phyloP scores from a whole-genome alignment of 1,139 yeast species.

The Kodamaea plutei region DNA sequence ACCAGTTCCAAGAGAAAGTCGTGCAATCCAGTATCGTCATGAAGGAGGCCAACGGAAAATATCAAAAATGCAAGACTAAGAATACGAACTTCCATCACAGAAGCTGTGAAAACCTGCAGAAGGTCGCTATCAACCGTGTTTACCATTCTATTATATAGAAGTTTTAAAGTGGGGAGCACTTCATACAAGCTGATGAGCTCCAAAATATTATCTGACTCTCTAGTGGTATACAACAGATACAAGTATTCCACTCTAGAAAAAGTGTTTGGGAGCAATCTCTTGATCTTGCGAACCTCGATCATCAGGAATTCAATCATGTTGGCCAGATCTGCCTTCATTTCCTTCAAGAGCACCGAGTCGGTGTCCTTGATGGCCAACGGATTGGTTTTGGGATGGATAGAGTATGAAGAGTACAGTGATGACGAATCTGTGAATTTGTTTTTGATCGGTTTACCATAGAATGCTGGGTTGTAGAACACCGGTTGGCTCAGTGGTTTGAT shows the following conservation, averaged over 20 bases:
- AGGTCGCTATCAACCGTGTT: constrained; percentile 9
- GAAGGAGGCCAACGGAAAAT: constrained; percentile 22
- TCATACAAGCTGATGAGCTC: constrained; percentile 7
- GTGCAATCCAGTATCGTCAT: constrained; percentile 9
- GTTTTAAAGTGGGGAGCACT: constrained; percentile 5
- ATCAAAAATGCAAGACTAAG: constrained; percentile 18
- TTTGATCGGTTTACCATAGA: constrained; percentile 1
- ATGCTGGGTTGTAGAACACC: constrained; percentile 1
- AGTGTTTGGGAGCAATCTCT: constrained; percentile 9
- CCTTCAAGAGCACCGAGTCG: constrained; percentile 3
- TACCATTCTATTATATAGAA: constrained; percentile 8
- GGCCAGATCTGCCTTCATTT: constrained; percentile 7
- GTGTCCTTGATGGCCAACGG: neutral
- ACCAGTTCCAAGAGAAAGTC: constrained; percentile 10
- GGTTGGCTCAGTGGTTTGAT: constrained; percentile 1
- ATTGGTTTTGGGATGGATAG: neutral
- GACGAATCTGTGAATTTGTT: too few relatives aligned
- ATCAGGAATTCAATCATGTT: constrained; percentile 8
- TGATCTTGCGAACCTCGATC: constrained; percentile 11
- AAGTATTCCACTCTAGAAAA: constrained; percentile 8
- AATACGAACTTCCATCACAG: constrained; percentile 11
- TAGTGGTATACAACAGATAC: constrained; percentile 6
- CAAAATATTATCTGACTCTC: constrained; percentile 9
- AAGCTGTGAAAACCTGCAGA: constrained; percentile 7
- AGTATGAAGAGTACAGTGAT: neutral